Base-by-base conservation (phyloP, 2,329 filamentous ascomycete species). In the Periglandula ipomoeae region DNA sequence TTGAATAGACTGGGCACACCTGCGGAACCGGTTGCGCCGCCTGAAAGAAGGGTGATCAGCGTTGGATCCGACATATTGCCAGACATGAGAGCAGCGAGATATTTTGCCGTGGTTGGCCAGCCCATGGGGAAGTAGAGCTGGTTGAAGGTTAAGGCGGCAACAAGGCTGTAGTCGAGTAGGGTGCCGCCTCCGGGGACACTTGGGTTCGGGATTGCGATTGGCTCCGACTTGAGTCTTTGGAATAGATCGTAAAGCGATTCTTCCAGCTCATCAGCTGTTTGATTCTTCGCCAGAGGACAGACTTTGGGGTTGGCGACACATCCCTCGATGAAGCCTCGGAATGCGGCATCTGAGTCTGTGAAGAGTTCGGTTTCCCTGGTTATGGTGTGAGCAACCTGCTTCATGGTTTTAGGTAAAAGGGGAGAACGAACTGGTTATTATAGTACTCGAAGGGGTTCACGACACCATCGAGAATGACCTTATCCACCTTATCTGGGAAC, bases 401-500 rank as follows among this genome's bases (percentile, higher is more conserved):
- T n/a, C 32, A 34, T 23, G 5, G 44, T 44, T 20, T 4, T 9
- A 5, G 17, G 23, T 3, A 8, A 22, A 15, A 26, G n/a, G n/a
- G n/a, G n/a, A n/a, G 3, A 8, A 13, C 13, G 27, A n/a, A 19
- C 15, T 26, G 39, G 4, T 42, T 51, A 56, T 57, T 49, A 44
- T 65, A 64, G 39, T 62, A 65, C 22, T 67, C 59, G 23, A 63
- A 59, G 0, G 56, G 51, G 39, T 66, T 66, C 6, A 58, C 51
- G 1, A 64, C 59, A 19, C 59, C 62, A 27, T 67, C 64, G 1
- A 66, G 45, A 22, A 67, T 49, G 44, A 65, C 50, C 46, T 57
- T 64, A 43, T 64, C 62, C 19, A 66, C 53, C 15, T 51, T 55
- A 4, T 64, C 57, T 1, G 64, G 69, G 47, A 70, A 71, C 67